Evolutionary conservation across 2,329 filamentous ascomycete species (phyloP).

Genomic region (Fonsecaea multimorphosa): DNA sequence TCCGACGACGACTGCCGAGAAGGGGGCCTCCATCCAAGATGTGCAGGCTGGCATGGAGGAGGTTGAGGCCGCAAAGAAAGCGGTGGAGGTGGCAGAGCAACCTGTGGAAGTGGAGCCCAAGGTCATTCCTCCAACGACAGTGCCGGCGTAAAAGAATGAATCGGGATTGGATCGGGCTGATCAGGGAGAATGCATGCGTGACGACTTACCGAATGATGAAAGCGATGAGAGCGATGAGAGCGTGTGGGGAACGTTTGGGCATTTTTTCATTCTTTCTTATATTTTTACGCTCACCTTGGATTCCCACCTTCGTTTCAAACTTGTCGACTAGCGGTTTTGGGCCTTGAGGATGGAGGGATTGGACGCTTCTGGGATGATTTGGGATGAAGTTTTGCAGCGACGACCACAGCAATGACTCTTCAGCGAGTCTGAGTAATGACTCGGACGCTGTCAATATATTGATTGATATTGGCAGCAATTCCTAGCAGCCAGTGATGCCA

Average conservation of each 20-base stretch:
- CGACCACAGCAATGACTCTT: not conserved
- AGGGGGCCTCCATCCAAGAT: conserved; percentile 49
- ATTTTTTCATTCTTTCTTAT: not conserved
- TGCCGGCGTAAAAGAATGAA: conserved; percentile 24
- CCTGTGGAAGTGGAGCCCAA: conserved; percentile 25
- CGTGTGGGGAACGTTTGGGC: not conserved
- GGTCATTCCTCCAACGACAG: conserved; percentile 29
- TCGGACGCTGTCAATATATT: no score
- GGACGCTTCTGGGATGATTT: not conserved
- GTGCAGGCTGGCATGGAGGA: conserved; percentile 50
- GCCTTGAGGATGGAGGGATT: not conserved
- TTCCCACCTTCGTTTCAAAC: conserved; percentile 4
- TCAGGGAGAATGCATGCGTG: conserved; percentile 11
- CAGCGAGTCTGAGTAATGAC: not conserved
- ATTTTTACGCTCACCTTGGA: not conserved
- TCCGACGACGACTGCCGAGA: conserved; percentile 50
- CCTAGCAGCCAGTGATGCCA: no score
- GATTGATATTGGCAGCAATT: no score
- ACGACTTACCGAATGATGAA: conserved; percentile 12
- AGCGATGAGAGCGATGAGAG: not conserved
- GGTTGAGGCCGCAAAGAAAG: conserved; percentile 45
- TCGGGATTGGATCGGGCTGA: conserved; percentile 12
- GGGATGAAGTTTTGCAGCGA: not conserved
- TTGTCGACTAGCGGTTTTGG: not conserved
- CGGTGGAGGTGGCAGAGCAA: conserved; percentile 28